Base-by-base conservation (phyloP, 1,139 yeast genomes). In the Protomyces gravidus region DNA sequence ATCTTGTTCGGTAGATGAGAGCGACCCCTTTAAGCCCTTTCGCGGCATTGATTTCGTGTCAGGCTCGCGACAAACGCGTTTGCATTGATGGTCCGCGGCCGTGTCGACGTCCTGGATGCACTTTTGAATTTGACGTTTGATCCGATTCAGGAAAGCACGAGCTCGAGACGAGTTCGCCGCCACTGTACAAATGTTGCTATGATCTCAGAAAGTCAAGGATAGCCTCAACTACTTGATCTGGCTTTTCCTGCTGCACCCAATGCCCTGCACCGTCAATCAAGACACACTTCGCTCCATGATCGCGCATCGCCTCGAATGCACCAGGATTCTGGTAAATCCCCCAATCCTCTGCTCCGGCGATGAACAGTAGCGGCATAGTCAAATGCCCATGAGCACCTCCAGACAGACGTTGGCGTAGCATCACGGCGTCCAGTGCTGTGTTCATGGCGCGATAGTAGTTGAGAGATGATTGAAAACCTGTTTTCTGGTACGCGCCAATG, bases 201-300 rank as follows among this genome's bases (percentile, higher is more conserved):
- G 32, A 28, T 13, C 32, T 28, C 1, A 51, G 40, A 30, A 53
- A 53, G 15, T 17, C 15, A 33, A 53, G 26, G 19, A 53, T 53
- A 9, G 51, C 58, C 11, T 32, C 39, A 3, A 26, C 50, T 4
- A 45, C 40, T 36, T 53, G 28, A 15, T 33, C 39, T 17, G 58
- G 58, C 28, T 46, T 50, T 46, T 53, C 58, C 36, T 53, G 58
- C 28, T 53, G 58, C 4, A 53, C 46, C 58, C 58, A 53, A 47
- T 53, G 58, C 2, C 58, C 58, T 1, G 58, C 58, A 2, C 42
- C 51, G 5, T 40, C 50, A 25, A 53, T 53, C 19, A 53, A 36
- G 17, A 45, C 40, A 5, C 36, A 42, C 21, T 32, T 36, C 13
- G 23, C 36, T 13, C 50, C 32, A 9, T 17, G 19, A 5, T n/a